Conservation (phyloP, 495 filamentous ascomycete genomes). For the Chaetomium fimeti region DNA sequence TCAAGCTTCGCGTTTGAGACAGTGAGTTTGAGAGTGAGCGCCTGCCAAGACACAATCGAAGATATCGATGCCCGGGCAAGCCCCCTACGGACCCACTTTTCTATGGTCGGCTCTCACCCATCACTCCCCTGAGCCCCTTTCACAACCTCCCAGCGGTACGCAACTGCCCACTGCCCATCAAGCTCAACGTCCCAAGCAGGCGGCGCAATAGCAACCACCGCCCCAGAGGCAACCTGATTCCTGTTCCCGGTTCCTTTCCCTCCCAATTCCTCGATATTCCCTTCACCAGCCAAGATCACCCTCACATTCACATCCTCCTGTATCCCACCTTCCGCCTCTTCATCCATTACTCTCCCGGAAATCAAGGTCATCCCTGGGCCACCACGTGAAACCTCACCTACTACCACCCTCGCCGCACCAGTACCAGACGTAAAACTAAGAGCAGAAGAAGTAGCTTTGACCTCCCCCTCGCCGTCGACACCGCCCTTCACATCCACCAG, state of each 20-base stretch:
- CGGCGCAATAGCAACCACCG: constrained; percentile 39
- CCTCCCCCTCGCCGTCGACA: constrained; percentile 20
- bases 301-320: neutral
- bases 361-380: constrained; percentile 29
- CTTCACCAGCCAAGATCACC: constrained; percentile 44
- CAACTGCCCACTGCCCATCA: constrained; percentile 44
- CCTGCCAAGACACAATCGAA: neutral
- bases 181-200: constrained; percentile 48
- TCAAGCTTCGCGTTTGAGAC: neutral
- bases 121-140: neutral
- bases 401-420: constrained; percentile 23
- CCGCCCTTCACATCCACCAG: constrained; percentile 44
- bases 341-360: constrained; percentile 14
- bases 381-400: constrained; percentile 28
- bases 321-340: neutral
- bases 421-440: neutral
- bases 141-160: constrained; percentile 44
- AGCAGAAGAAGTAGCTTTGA: constrained; percentile 9
- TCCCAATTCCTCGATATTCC: constrained; percentile 21
- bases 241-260: constrained; percentile 6
- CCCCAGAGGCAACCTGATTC: constrained; percentile 28
- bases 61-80: too few relatives aligned
- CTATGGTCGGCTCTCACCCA: neutral
- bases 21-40: neutral
- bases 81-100: constrained; percentile 5